Base-by-base conservation (phyloP, 2,329 filamentous ascomycete species). In the Celoporthe dispersa region DNA sequence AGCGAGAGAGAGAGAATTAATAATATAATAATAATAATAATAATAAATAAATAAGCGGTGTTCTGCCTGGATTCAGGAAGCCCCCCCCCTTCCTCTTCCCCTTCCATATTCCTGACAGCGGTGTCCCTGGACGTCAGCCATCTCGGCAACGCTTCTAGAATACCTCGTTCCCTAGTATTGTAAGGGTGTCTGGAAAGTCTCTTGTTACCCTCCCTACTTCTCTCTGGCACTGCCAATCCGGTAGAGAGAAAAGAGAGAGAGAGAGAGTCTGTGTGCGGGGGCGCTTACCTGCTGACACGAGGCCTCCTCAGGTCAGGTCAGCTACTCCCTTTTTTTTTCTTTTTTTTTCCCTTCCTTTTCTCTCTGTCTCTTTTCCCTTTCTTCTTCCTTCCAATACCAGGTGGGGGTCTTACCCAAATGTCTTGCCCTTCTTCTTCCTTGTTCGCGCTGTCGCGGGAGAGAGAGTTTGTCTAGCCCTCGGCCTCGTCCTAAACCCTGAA, bases 91-190 rank as follows among this genome's bases (percentile, higher is more conserved):
- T 3, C 14, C 7, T 6, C 6, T 2, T 9, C 19, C 7, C 16
- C 44, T 6, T 9, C 44, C 44, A 2, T n/a, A 7, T 9, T 37
- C 7, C 37, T 19, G 33, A 57, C 57, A 60, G 16, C 57, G 22
- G 19, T 60, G 22, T 48, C 57, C 31, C 31, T 60, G 33, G 19
- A 5, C 31, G 22, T 63, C 64, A 67, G 57, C 64, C 64, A 37
- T 48, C 31, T 67, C 68, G 64, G 57, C 64, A 69, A 64, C 48
- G 64, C 44, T 69, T 69, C 68, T 69, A 41, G 64, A 69, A 67
- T 12, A 31, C 64, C 51, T 48, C 41, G 41, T 5, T 22, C 19
- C 19, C 16, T 19, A 4, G 14, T 3, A 22, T 19, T 48, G 1
- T 22, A 22, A 48, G 7, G 44, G 22, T n/a, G 8, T 48, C 44